Conservation (phyloP, 768 basidiomycete genomes). For the Clitopilus passeckerianus region DNA sequence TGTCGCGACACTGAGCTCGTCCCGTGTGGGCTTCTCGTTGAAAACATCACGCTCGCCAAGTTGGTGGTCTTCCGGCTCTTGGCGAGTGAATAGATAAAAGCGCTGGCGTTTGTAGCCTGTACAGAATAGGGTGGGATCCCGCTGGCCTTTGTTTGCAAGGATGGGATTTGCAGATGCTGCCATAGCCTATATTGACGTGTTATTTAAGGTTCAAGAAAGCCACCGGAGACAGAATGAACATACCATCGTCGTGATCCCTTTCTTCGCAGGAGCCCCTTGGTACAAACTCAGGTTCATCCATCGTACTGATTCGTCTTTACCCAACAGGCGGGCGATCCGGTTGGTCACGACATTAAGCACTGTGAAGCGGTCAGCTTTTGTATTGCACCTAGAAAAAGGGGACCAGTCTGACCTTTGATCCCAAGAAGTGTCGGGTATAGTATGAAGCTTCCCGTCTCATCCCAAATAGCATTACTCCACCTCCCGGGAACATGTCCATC, state of each 20-base stretch:
- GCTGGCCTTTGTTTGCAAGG: constrained; percentile 73
- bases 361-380: constrained; percentile 21
- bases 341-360: constrained; percentile 96
- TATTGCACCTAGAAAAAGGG: background rate
- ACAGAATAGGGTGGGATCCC: constrained; percentile 91
- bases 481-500: constrained; percentile 69
- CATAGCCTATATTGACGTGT: constrained; percentile 58
- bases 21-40: constrained; percentile 95
- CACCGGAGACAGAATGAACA: constrained; percentile 16
- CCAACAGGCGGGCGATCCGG: constrained; percentile 80
- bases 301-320: constrained; percentile 91
- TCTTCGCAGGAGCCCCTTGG: constrained; percentile 91
- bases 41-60: constrained; percentile 92
- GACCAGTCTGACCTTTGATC: constrained; percentile 68
- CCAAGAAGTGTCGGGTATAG: constrained; percentile 92
- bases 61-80: constrained; percentile 89
- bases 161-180: constrained; percentile 95
- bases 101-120: constrained; percentile 90
- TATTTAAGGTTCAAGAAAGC: constrained; percentile 4
- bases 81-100: constrained; percentile 93
- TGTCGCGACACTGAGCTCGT: constrained; percentile 86
- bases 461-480: constrained; percentile 94
- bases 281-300: constrained; percentile 88
- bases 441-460: constrained; percentile 93
- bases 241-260: constrained; percentile 73